Base-by-base conservation (phyloP, 1,284 basidiomycete species). In the Kalmanozyma brasiliensis region DNA sequence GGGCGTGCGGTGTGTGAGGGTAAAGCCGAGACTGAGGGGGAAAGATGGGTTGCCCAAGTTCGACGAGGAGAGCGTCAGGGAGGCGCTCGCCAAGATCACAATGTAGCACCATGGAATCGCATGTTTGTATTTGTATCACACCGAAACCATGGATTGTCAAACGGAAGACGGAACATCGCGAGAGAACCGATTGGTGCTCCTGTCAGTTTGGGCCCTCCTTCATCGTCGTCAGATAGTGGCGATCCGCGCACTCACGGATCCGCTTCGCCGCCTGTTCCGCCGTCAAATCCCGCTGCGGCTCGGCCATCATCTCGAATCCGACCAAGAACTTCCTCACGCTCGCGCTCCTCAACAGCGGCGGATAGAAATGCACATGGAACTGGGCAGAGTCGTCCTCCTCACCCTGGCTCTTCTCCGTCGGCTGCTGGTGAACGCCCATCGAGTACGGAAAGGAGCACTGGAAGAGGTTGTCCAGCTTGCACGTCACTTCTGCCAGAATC, bases 231-330 rank as follows among this genome's bases (percentile, higher is more conserved):
- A 70, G 52, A 38, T 75, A 79, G 37, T 79, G 77, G 9, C 40
- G 47, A 17, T 69, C 52, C 16, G 48, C 49, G 48, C 74, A 78
- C 11, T 68, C 85, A 26, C 88, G 84, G 52, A 96, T 83, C 34
- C 87, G 85, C 63, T 83, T 79, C 0, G 93, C 93, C 8, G 93
- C 93, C 82, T 93, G 91, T 80, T 97, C 94, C 0, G 93, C 88
- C 0, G 93, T 94, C 34, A 96, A 85, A 80, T 97, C 94, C 2
- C 94, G 86, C 84, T 97, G 94, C 2, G 91, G 87, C 82, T 97
- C 93, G 0, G 88, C 91, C 88, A 96, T 91, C 69, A 96, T 86
- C 83, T 96, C 94, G 74, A 92, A 96, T 3, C 94, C 93, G 30
- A 95, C 94, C 30, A 95, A 83, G 84, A 96, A 96, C 83, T 97